A percentile compares a stretch with the other conserved stretches of the same genome.
These are phyloP conservation scores for Schizochytrium sp. DNA, from an alignment of 108 stramenopile species.

Conservation along the genomic window DNA sequence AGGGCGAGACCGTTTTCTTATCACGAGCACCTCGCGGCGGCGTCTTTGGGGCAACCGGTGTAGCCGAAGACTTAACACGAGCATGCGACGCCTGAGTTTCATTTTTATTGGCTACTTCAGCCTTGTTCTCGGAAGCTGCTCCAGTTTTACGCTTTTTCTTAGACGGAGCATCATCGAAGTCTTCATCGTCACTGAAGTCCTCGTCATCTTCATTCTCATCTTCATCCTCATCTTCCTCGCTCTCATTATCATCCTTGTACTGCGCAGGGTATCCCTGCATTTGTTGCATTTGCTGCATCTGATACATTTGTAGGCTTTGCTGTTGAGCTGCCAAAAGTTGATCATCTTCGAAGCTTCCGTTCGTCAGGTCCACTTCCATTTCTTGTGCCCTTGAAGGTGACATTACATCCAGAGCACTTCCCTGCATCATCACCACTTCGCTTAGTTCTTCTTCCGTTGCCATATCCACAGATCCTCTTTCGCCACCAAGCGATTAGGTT, in stretches of 20 bases:
- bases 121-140: neutral
- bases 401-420: neutral
- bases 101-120: neutral
- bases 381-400: neutral
- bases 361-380: neutral
- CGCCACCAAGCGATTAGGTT: too few species aligned
- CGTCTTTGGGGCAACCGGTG: neutral
- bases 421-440: slow-evolving; percentile 32
- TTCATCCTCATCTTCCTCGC: slow-evolving; percentile 5
- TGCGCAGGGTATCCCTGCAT: neutral
- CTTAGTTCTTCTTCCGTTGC: neutral
- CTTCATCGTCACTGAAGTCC: neutral
- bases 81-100: neutral
- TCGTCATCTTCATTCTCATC: neutral
- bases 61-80: neutral
- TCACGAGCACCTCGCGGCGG: neutral
- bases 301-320: neutral
- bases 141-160: slow-evolving; percentile 37
- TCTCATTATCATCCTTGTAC: slow-evolving; percentile 5
- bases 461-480: neutral
- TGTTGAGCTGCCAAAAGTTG: neutral
- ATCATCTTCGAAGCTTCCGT: neutral
- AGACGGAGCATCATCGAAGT: slow-evolving; percentile 11
- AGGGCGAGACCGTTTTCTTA: neutral
- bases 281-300: neutral